Conservation (phyloP, 2,329 filamentous ascomycete species). For the Botrytis galanthina region DNA sequence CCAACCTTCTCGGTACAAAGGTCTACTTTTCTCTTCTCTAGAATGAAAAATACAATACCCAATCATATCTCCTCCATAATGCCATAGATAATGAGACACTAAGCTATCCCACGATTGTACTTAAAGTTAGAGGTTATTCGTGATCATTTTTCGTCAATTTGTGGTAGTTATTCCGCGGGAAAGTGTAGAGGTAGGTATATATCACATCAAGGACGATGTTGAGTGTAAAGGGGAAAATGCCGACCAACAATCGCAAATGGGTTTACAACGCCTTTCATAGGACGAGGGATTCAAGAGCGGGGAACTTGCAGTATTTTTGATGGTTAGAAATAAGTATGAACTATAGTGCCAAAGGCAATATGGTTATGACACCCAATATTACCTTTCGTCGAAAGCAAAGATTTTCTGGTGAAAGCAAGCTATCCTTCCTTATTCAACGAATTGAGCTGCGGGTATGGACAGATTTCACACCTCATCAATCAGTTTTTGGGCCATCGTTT, state of each 20-base stretch:
- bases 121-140: background rate
- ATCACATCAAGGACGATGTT: background rate
- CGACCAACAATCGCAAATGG: background rate
- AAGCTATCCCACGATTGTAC: background rate
- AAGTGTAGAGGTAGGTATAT: background rate
- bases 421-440: background rate
- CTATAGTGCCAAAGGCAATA: too few species aligned
- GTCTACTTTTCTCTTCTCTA: too few species aligned
- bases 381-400: background rate
- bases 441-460: background rate
- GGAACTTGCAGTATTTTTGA: background rate
- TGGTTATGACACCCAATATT: background rate
- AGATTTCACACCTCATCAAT: background rate
- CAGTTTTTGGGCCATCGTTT: fast-evolving
- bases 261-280: background rate
- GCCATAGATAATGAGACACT: background rate
- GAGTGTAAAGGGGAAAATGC: background rate
- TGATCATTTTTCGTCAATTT: background rate
- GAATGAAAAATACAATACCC: background rate
- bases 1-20: too few species aligned
- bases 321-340: background rate
- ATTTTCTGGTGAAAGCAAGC: background rate
- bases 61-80: background rate
- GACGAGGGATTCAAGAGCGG: background rate
- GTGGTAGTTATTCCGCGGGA: background rate